Evolutionary conservation across 176 grass and related monocot species (phyloP).

Genomic region (Oryza punctata): DNA sequence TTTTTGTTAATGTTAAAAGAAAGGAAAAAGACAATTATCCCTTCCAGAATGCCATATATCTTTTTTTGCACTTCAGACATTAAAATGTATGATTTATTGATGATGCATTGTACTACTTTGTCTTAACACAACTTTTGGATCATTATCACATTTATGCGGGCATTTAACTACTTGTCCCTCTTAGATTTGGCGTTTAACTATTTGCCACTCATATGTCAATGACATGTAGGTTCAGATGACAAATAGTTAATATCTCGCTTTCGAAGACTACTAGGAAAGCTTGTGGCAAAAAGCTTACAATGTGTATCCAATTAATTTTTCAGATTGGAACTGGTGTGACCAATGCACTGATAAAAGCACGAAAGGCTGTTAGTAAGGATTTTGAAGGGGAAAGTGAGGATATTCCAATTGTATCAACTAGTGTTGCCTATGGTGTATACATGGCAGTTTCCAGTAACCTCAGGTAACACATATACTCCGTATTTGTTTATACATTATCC

Average conservation of each 20-base stretch:
- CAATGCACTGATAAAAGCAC: conserved; percentile 88
- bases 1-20: conserved; percentile 17
- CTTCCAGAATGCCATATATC: conserved; percentile 9
- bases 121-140: conserved; percentile 6
- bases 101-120: conserved; percentile 10
- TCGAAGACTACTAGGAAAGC: conserved; percentile 28
- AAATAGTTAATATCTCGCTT: too few species aligned
- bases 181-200: too few species aligned
- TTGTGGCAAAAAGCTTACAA: conserved; percentile 41
- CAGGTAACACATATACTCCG: conserved; percentile 63
- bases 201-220: too few species aligned
- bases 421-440: conserved; percentile 92
- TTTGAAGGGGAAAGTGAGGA: conserved; percentile 65
- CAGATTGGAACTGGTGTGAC: conserved; percentile 86
- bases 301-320: conserved; percentile 27
- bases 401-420: conserved; percentile 77
- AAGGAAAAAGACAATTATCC: background rate
- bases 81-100: background rate
- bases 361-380: conserved; percentile 69
- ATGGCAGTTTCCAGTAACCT: conserved; percentile 98
- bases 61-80: background rate
- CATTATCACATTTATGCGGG: background rate
- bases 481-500: background rate
- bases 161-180: too few species aligned
- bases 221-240: too few species aligned